Evolutionary conservation across 805 yeast species (phyloP).

Genomic region (Teunomyces gatunensis): DNA sequence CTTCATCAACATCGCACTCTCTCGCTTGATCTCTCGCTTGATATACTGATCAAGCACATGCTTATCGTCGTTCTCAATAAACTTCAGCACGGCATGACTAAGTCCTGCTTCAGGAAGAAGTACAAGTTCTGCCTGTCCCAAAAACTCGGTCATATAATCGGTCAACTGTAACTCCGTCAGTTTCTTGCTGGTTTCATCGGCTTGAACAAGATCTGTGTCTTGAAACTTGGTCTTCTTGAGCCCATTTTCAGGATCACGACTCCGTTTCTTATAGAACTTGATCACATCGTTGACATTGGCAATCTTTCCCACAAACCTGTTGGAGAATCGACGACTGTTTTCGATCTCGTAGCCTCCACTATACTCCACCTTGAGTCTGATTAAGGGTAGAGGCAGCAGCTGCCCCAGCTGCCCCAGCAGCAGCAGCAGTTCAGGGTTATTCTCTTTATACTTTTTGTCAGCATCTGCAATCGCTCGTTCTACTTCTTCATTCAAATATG

Average conservation of each 20-base stretch:
- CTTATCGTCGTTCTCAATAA: conserved; percentile 82
- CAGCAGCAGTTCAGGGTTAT: conserved; percentile 20
- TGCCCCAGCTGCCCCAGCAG: too few species aligned
- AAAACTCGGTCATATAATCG: conserved; percentile 57
- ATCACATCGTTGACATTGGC: conserved; percentile 91
- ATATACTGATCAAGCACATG: conserved; percentile 63
- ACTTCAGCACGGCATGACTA: conserved; percentile 65
- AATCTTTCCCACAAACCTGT: conserved; percentile 83
- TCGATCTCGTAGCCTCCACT: conserved; percentile 90
- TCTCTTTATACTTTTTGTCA: conserved; percentile 42
- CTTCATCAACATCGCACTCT: conserved; percentile 46
- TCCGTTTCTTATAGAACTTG: conserved; percentile 57
- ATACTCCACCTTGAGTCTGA: conserved; percentile 83
- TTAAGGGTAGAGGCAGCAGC: conserved; percentile 67
- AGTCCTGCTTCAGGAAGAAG: conserved; percentile 75
- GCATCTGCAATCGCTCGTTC: conserved; percentile 67
- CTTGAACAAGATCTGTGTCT: conserved; percentile 12
- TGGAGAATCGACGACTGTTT: conserved; percentile 84
- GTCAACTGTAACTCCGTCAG: conserved; percentile 49
- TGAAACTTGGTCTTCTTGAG: conserved; percentile 14
- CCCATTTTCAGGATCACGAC: conserved; percentile 7
- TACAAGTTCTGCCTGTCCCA: conserved; percentile 61
- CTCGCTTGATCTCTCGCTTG: conserved; percentile 52
- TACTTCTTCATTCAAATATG: conserved; percentile 60
- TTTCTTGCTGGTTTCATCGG: conserved; percentile 11